Evolutionary conservation across 2,329 filamentous ascomycete genomes (phyloP), one percentile per base, ranked within the genome.

Genomic region (Westerdykella aurantiaca): DNA sequence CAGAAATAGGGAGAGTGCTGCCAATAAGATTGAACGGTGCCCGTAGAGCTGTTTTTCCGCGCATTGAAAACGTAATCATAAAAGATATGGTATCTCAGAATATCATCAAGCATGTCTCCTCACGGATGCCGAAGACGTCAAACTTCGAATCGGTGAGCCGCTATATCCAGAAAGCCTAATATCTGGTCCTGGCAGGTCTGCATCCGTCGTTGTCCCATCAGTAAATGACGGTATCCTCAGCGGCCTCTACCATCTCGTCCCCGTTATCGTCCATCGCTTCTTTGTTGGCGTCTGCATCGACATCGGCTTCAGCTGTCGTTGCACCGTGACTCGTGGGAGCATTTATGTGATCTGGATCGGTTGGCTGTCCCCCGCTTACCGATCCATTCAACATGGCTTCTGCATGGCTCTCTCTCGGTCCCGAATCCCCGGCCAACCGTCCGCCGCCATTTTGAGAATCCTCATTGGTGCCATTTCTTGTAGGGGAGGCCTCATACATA

Each of bases 171-270:
- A 7, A 29, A 29, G 25, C 25, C 25, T 12, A 29, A 29, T 12
- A 29, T 29, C 25, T 12, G 25, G 9, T 29, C 4, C 2, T 29
- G 11, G 25, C 25, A 29, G 25, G 25, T 10, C 11, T 9, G 25
- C 25, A 6, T 21, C 6, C 18, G 25, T 29, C 4, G 7, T 12
- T 9, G 25, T 29, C 4, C 11, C 25, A 12, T 78, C 72, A 95
- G 72, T 95, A 95, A 47, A 95, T 91, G 42, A 95, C 88, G 56
- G 85, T 89, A 59, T 95, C 89, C 71, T 96, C 89, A 47, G 88
- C 87, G 43, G 85, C 86, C 66, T 88, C 86, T 42, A 93, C 82
- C 52, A 94, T 76, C 44, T 91, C 83, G 58, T 90, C 86, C 42
- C 81, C 85, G 40, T 79, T 77, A 49, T 88, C 82, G 57, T 90